Conservation (phyloP, 2,329 filamentous ascomycete species). For the Colletotrichum scovillei region DNA sequence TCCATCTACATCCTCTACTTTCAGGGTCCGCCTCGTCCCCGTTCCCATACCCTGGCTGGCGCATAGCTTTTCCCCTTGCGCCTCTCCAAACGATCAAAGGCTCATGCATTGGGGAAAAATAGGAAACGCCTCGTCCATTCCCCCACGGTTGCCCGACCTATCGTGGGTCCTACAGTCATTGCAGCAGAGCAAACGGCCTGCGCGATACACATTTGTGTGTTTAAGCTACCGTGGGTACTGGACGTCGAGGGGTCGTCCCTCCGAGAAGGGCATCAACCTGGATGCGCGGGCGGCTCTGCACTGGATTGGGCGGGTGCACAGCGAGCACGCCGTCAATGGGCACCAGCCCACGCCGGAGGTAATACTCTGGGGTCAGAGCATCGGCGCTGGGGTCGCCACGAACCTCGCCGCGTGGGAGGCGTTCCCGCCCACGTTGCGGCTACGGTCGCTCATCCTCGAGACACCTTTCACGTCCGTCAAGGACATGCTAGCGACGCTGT, state of each 20-base stretch:
- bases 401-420: constrained; percentile 57
- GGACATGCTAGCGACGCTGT: constrained; percentile 77
- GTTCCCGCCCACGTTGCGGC: constrained; percentile 50
- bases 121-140: constrained; percentile 71
- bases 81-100: constrained; percentile 27
- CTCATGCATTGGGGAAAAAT: constrained; percentile 23
- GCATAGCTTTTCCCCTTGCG: background rate
- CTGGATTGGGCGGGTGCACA: constrained; percentile 66
- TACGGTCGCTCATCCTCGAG: constrained; percentile 72
- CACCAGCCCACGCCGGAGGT: constrained; percentile 48
- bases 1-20: constrained; percentile 67
- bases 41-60: constrained; percentile 5
- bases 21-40: constrained; percentile 55
- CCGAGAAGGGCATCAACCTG: constrained; percentile 75
- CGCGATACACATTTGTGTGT: constrained; percentile 61
- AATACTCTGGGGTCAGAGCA: constrained; percentile 81
- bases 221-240: constrained; percentile 80
- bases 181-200: constrained; percentile 46
- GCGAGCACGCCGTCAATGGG: constrained; percentile 31
- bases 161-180: constrained; percentile 63
- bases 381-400: constrained; percentile 78
- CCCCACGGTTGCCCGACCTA: constrained; percentile 66
- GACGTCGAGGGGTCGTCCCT: constrained; percentile 78
- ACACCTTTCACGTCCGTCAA: constrained; percentile 80
- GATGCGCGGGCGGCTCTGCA: constrained; percentile 74